A percentile compares a stretch with the other conserved stretches of the same genome.
Conservation (phyloP, 2,329 filamentous ascomycete species). For the Byssochlamys sp. region DNA sequence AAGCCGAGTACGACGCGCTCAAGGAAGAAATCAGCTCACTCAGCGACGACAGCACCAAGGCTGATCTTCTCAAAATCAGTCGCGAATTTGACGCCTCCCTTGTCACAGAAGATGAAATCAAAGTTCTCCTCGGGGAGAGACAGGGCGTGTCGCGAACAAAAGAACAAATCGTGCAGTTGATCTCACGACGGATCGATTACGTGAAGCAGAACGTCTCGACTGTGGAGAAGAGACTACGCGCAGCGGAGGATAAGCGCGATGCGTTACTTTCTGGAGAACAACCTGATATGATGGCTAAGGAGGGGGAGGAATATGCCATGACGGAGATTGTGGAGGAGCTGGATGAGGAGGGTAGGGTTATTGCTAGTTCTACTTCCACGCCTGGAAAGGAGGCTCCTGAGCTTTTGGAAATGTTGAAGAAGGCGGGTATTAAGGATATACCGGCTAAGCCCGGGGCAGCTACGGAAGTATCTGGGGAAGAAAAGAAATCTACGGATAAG, state of each 20-base stretch:
- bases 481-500: constrained; percentile 1
- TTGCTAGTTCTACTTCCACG: constrained; percentile 57
- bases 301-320: constrained; percentile 59
- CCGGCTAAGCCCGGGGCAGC: constrained; percentile 13
- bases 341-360: constrained; percentile 78
- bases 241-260: constrained; percentile 57
- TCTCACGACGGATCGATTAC: constrained; percentile 76
- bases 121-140: constrained; percentile 42
- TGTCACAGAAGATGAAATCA: constrained; percentile 44
- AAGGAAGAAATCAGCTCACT: constrained; percentile 66
- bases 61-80: constrained; percentile 45
- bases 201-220: constrained; percentile 70
- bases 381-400: constrained; percentile 59
- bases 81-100: constrained; percentile 37
- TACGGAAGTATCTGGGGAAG: neutral
- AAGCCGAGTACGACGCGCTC: constrained; percentile 81
- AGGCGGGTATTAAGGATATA: constrained; percentile 58
- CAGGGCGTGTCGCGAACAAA: constrained; percentile 40
- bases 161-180: constrained; percentile 56
- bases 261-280: constrained; percentile 52
- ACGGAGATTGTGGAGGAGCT: constrained; percentile 88
- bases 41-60: constrained; percentile 38
- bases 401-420: constrained; percentile 62
- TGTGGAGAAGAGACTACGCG: constrained; percentile 61
- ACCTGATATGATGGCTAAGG: constrained; percentile 40